Conservation (phyloP, 345 rosid genomes). For the Rhodomyrtus tomentosa region DNA sequence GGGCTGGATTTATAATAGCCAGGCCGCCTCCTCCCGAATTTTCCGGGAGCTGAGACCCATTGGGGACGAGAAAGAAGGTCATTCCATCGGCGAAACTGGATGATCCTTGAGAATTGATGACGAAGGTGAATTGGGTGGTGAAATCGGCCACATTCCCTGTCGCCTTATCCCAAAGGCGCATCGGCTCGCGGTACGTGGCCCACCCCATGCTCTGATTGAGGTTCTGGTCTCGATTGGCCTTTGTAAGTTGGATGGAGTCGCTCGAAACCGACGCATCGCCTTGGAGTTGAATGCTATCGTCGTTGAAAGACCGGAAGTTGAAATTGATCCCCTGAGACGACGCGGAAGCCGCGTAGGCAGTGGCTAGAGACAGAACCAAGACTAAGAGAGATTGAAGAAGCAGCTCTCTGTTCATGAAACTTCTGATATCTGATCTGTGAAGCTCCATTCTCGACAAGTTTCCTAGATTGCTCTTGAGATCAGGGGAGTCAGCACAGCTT, state of each 20-base stretch:
- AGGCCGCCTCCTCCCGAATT: not conserved
- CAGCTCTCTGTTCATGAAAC: not conserved
- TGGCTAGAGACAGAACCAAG: not conserved
- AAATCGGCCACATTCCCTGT: not conserved
- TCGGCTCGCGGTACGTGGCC: not conserved
- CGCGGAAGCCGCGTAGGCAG: rapidly evolving
- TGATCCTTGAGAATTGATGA: not conserved
- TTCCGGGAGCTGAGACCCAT: not conserved
- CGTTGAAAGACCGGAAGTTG: rapidly evolving
- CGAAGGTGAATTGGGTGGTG: conserved; percentile 8
- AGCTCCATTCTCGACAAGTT: not conserved
- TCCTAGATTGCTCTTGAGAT: not conserved
- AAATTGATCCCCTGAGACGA: not conserved
- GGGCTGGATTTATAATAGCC: not conserved
- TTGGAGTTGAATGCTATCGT: rapidly evolving
- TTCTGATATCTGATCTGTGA: rapidly evolving
- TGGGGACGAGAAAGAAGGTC: conserved; percentile 2
- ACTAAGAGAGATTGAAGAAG: rapidly evolving
- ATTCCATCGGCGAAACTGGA: not conserved
- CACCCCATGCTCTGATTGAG: not conserved
- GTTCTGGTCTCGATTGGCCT: not conserved
- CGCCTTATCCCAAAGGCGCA: not conserved
- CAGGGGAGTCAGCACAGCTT: not conserved
- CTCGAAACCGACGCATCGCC: not conserved
- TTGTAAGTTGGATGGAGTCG: not conserved